phyloP scores from a whole-genome alignment of 371 early-diverging fungal genomes.

The Funneliformis caledonium region DNA sequence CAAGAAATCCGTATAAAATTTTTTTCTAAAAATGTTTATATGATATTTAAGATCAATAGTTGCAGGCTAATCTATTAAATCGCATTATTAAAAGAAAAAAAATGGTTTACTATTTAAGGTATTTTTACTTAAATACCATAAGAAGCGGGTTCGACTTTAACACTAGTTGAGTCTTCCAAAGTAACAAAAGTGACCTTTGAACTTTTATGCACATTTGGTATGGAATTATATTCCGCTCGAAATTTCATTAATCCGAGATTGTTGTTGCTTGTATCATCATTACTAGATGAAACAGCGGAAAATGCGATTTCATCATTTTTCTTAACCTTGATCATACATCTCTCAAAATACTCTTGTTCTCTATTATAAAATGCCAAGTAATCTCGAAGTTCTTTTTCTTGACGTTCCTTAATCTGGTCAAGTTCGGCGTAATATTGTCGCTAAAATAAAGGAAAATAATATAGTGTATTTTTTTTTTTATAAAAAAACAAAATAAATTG shows the following conservation, averaged over 20 bases:
- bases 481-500: no score
- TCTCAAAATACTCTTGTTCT: background rate
- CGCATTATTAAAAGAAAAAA: no score
- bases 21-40: no score
- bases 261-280: background rate
- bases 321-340: background rate
- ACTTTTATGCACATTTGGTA: background rate
- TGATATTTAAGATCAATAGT: no score
- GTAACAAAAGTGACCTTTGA: background rate
- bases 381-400: background rate
- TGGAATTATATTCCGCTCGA: background rate
- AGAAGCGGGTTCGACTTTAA: no score
- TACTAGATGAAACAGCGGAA: background rate
- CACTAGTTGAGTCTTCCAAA: background rate
- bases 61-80: no score
- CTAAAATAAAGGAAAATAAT: background rate
- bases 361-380: background rate
- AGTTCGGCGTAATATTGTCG: background rate
- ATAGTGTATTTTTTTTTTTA: no score
- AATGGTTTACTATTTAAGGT: no score
- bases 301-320: background rate
- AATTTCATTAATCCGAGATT: background rate
- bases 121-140: no score
- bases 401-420: background rate
- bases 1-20: no score